Conservation (phyloP, 768 basidiomycete genomes). For the Lentinula sp. region DNA sequence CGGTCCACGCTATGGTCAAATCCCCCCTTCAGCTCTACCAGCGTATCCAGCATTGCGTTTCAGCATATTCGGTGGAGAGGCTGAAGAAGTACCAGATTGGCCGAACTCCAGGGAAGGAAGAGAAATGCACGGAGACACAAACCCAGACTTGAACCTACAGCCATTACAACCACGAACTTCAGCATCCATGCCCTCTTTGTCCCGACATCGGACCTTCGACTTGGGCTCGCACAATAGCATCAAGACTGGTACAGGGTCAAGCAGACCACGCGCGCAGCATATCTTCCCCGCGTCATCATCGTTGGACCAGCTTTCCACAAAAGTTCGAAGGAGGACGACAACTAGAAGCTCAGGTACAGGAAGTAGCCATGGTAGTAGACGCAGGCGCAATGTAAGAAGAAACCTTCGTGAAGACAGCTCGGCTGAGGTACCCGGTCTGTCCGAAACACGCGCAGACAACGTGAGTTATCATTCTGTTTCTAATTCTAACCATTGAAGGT, state of each 20-base stretch:
- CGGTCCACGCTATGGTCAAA: neutral
- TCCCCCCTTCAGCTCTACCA: neutral
- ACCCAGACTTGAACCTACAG: neutral
- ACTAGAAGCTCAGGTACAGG: neutral
- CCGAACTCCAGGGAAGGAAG: neutral
- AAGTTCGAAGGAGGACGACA: neutral
- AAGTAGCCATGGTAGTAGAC: neutral
- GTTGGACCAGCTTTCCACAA: neutral
- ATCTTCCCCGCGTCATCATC: constrained; percentile 5
- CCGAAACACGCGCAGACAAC: constrained; percentile 1
- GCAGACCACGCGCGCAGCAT: constrained; percentile 4
- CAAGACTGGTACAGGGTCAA: neutral
- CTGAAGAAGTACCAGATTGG: neutral
- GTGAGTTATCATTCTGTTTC: neutral
- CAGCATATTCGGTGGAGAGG: neutral
- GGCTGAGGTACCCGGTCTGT: neutral
- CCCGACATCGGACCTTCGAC: neutral
- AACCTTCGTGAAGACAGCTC: neutral
- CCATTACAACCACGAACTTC: constrained; percentile 1
- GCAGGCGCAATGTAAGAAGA: neutral
- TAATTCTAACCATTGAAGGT: neutral
- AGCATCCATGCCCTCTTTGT: constrained; percentile 4
- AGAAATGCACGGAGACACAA: neutral
- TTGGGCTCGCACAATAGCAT: neutral
- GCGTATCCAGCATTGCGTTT: neutral